Percentiles rank a stretch among this genome's conserved stretches.
phyloP scores from a whole-genome alignment of 2,329 filamentous ascomycete species.

The Aphanocladium album region DNA sequence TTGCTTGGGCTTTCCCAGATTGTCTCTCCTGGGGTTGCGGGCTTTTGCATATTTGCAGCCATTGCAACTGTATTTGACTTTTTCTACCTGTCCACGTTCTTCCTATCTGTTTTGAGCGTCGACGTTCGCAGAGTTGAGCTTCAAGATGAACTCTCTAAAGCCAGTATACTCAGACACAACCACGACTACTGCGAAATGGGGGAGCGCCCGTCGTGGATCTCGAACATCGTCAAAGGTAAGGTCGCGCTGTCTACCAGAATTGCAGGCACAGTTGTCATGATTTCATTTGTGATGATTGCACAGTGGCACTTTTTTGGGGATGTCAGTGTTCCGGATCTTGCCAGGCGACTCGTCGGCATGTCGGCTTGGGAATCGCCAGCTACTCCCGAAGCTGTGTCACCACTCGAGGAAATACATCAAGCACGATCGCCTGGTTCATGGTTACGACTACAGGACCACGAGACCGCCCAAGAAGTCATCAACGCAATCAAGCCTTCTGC shows the following conservation, averaged over 20 bases:
- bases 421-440: slow-evolving; percentile 71
- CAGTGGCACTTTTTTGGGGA: slow-evolving; percentile 75
- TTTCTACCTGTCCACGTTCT: slow-evolving; percentile 74
- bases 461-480: slow-evolving; percentile 72
- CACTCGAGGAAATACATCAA: slow-evolving; percentile 62
- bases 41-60: slow-evolving; percentile 71
- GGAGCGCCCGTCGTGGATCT: slow-evolving; percentile 43
- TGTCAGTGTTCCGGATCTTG: slow-evolving; percentile 35
- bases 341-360: slow-evolving; percentile 22
- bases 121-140: slow-evolving; percentile 74
- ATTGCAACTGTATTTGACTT: slow-evolving; percentile 73
- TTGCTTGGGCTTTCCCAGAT: slow-evolving; percentile 60
- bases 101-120: slow-evolving; percentile 71
- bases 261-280: slow-evolving; percentile 67
- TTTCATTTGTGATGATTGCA: slow-evolving; percentile 66
- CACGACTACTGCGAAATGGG: slow-evolving; percentile 22
- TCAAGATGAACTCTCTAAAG: slow-evolving; percentile 62
- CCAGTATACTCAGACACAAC: slow-evolving; percentile 38
- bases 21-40: slow-evolving; percentile 65
- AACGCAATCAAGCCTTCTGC: slow-evolving; percentile 67
- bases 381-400: slow-evolving; percentile 20
- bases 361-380: background rate
- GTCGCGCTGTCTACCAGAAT: slow-evolving; percentile 66
- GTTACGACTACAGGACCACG: slow-evolving; percentile 72
- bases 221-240: slow-evolving; percentile 58